phyloP scores from a whole-genome alignment of 2,329 filamentous ascomycete species.

The Hypomyces perniciosus region DNA sequence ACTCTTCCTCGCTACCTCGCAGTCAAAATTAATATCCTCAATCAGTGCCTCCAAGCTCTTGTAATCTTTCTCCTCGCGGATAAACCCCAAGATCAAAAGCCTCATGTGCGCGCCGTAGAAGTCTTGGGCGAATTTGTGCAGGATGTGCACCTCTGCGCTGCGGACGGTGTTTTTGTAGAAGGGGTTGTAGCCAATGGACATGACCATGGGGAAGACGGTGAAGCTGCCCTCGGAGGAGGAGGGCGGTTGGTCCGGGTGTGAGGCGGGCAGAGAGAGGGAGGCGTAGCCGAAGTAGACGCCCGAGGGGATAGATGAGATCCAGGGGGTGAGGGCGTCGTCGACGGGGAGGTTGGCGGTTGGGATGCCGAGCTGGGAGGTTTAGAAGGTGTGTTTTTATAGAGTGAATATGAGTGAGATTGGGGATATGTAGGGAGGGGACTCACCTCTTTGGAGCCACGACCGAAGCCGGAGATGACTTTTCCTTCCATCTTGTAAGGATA shows the following conservation, averaged over 20 bases:
- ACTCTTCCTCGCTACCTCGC: slow-evolving; percentile 71
- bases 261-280: slow-evolving; percentile 54
- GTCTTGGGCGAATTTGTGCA: slow-evolving; percentile 69
- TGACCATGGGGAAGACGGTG: slow-evolving; percentile 73
- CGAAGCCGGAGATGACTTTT: slow-evolving; percentile 86
- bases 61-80: slow-evolving; percentile 87
- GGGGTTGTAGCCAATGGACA: slow-evolving; percentile 95
- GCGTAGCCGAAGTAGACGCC: slow-evolving; percentile 96
- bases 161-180: slow-evolving; percentile 91
- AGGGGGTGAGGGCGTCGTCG: slow-evolving; percentile 52
- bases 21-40: slow-evolving; percentile 83
- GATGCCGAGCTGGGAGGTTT: slow-evolving; percentile 67
- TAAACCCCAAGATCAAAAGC: slow-evolving; percentile 76
- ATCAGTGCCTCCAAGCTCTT: slow-evolving; percentile 75
- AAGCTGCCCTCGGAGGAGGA: slow-evolving; percentile 21
- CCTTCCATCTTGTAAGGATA: slow-evolving; percentile 82
- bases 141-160: slow-evolving; percentile 83
- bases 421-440: slow-evolving; percentile 15
- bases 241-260: slow-evolving; percentile 37
- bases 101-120: slow-evolving; percentile 83
- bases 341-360: slow-evolving; percentile 91
- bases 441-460: slow-evolving; percentile 87
- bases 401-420: background rate
- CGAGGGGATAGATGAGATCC: slow-evolving; percentile 59
- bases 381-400: background rate